Evolutionary conservation across 1,284 basidiomycete species (phyloP), one percentile per base, ranked within the genome.

Genomic region (Mycena citricolor): DNA sequence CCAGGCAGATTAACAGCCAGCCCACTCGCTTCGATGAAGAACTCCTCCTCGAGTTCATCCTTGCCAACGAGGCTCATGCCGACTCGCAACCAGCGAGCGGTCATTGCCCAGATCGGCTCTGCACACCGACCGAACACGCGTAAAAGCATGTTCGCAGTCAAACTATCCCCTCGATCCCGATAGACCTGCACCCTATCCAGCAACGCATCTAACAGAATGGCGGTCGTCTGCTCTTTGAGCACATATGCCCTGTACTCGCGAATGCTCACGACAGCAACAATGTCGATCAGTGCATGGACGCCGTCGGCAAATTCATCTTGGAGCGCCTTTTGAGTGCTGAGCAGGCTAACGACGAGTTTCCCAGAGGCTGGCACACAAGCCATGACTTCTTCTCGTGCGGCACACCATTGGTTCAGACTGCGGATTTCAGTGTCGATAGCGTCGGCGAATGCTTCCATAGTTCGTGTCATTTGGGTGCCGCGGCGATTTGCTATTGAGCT

Each of bases 391-490:
- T 94, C 90, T 35, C 70, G 71, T 2, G 64, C 62, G 0, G 88
- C 79, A 51, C 87, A 84, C 88, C 88, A 93, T 4, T 54, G 55
- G 44, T 86, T 76, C 45, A 90, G 79, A 1, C 54, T 52, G 13
- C 70, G 69, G 4, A 91, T 62, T 42, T 86, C 75, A 7, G 61
- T 50, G 35, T 82, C 79, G 32, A 90, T 65, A 0, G 86, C 86
- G 46, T 89, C 87, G 0, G 84, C 79, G 58, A 91, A 91, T 0
- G 91, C 90, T 58, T 92, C 86, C 11, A 84, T 65, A 0, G 88
- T 91, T 30, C 76, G 77, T 2, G 79, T 81, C 10, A 64, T 58
- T n/a, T n/a, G n/a, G n/a, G n/a, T n/a, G n/a, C n/a, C n/a, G n/a
- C n/a, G n/a, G n/a, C n/a, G n/a, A n/a, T n/a, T n/a, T n/a, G n/a